Conservation (phyloP, 176 grass and related monocot species). For the sorghum (Sorghum bicolor) region DNA sequence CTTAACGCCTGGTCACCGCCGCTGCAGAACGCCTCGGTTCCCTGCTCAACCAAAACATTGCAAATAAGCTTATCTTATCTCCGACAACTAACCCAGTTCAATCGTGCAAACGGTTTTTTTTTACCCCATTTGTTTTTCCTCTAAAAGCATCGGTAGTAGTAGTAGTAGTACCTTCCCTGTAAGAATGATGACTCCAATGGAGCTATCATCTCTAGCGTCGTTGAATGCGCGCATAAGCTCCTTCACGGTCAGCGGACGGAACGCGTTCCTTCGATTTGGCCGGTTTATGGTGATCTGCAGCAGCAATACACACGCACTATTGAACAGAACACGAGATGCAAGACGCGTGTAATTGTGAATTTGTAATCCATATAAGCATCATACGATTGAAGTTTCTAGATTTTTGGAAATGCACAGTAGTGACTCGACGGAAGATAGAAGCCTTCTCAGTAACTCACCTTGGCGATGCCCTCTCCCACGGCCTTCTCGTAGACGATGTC, state of each 20-base stretch:
- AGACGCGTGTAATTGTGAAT: background rate
- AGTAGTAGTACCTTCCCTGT: conserved; percentile 59
- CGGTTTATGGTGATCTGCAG: conserved; percentile 88
- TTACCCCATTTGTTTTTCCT: background rate
- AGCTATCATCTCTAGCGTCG: conserved; percentile 78
- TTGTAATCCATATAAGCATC: background rate
- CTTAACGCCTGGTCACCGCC: conserved; percentile 87
- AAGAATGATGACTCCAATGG: conserved; percentile 80
- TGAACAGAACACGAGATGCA: background rate
- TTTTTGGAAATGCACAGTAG: too few species aligned
- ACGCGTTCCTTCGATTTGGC: conserved; percentile 83
- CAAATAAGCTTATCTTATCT: background rate
- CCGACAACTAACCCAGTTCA: background rate
- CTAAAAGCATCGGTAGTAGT: background rate
- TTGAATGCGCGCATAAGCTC: conserved; percentile 90
- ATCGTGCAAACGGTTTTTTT: background rate
- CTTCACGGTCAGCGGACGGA: conserved; percentile 83
- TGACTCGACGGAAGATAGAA: too few species aligned
- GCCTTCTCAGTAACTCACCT: too few species aligned
- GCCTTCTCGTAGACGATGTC: conserved; percentile 94
- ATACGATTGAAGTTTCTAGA: background rate
- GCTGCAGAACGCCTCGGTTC: conserved; percentile 81
- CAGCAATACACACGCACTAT: background rate
- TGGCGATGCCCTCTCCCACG: conserved; percentile 77
- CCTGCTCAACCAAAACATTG: conserved; percentile 34